Conservation (phyloP, 1,284 basidiomycete genomes). For the Somion occarium region DNA sequence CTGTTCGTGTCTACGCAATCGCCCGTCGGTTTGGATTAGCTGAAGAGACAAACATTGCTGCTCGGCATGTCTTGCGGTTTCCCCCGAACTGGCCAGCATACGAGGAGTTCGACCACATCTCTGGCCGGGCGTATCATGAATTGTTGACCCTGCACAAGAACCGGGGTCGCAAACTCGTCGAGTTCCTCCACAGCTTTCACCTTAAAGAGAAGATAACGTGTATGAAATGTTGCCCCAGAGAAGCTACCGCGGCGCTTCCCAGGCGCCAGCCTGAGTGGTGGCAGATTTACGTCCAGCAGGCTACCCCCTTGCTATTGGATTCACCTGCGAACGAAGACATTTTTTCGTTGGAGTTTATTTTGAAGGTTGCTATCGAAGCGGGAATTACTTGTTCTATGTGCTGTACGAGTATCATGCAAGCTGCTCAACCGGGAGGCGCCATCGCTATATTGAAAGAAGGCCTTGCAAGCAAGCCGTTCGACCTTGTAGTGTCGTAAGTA, state of each 20-base stretch:
- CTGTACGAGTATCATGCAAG: background rate
- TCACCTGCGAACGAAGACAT: background rate
- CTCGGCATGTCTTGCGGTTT: background rate
- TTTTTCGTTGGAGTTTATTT: background rate
- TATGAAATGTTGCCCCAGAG: no score
- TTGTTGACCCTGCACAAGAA: slow-evolving; percentile 5
- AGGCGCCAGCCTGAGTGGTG: no score
- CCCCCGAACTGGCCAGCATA: slow-evolving; percentile 7
- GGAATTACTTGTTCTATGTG: background rate
- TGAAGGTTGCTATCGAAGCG: background rate
- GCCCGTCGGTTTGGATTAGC: slow-evolving; percentile 9
- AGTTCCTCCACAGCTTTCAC: no score
- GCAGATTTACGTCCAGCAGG: no score
- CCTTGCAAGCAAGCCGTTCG: background rate
- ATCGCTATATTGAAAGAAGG: background rate
- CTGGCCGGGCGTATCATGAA: slow-evolving; percentile 7
- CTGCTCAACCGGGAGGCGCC: background rate
- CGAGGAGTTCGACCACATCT: slow-evolving; percentile 10
- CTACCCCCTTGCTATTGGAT: background rate
- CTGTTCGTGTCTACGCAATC: slow-evolving; percentile 13
- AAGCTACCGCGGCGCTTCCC: no score
- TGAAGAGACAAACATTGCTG: slow-evolving; percentile 6
- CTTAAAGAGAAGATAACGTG: no score
- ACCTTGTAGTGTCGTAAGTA: no score
- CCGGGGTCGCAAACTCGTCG: background rate